Conservation (phyloP, 805 yeast species). For the Schizosaccharomyces japonicus region DNA sequence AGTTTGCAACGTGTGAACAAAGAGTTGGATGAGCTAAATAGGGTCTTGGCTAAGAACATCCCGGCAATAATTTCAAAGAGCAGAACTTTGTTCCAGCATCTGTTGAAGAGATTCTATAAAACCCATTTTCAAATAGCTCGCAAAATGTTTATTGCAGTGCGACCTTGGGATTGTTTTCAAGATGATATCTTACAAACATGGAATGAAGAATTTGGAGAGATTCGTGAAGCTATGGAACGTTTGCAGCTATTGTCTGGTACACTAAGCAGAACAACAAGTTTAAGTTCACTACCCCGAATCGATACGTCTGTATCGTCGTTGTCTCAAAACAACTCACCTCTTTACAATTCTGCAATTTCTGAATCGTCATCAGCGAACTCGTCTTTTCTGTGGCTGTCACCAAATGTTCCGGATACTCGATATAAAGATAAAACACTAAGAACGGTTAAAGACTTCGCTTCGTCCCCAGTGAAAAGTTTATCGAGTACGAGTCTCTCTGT, state of each 20-base stretch:
- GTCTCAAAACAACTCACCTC: background rate
- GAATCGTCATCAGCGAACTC: background rate
- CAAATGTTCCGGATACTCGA: background rate
- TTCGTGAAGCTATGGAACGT: background rate
- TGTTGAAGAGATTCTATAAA: background rate
- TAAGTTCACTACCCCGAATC: too few species aligned
- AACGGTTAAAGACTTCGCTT: too few species aligned
- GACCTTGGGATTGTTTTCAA: slow-evolving; percentile 4
- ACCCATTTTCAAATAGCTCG: background rate
- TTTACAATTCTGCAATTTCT: background rate
- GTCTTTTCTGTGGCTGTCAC: background rate
- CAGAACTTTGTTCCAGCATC: background rate
- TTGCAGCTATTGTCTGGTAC: background rate
- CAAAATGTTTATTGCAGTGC: background rate
- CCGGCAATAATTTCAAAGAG: background rate
- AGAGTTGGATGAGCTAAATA: background rate
- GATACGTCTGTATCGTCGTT: background rate
- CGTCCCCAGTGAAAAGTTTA: background rate
- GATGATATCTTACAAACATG: background rate
- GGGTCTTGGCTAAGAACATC: background rate
- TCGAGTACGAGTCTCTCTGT: background rate
- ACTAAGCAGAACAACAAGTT: background rate
- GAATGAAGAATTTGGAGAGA: background rate
- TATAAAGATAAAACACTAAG: too few species aligned
- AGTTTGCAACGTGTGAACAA: background rate